Evolutionary conservation across 495 filamentous ascomycete genomes (phyloP), one percentile per base, ranked within the genome.

Genomic region (Cetradonia linearis): DNA sequence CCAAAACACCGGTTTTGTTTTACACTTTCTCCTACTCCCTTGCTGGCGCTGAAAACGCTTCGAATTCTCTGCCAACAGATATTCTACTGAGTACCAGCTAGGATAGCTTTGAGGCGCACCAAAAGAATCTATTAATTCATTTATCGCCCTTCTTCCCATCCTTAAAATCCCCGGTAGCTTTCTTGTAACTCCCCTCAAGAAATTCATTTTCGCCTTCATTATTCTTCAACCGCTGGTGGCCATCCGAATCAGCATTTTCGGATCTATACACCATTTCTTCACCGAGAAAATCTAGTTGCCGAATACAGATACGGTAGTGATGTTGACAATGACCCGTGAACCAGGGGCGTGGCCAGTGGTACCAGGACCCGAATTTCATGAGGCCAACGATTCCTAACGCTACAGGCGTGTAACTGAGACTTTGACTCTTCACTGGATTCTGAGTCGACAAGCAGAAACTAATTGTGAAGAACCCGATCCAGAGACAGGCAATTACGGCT

Each of bases 391-490:
- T 82, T 1, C 77, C 82, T n/a, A 82, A 75, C 2, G 84, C 83
- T 0, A 84, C 83, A 20, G 79, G 77, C 7, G 83, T 84, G 64
- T 86, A 86, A 68, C 84, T 84, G 66, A 86, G 71, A 14, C 76
- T 83, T 57, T 77, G 70, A 5, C 68, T 72, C 0, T 74, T 81
- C 25, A 85, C 79, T 1, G 83, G 83, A 56, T 84, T 74, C 20
- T 72, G 72, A 0, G 80, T 79, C 5, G 83, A 83, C 64, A 86
- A 74, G 65, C 82, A 85, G 67, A 86, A 86, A 8, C 84, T 71
- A 36, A 83, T 71, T 16, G 76, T 76, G 62, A 83, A 81, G 60
- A 84, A 83, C 2, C 64, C 55, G 55, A 74, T 64, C 80, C 81
- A 85, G 4, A 76, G 44, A 30, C 76, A 74, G 2, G 81, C 74